These are phyloP conservation scores for Cryphonectria japonica DNA, from an alignment of 2,329 filamentous ascomycete species.

Conservation along the genomic window DNA sequence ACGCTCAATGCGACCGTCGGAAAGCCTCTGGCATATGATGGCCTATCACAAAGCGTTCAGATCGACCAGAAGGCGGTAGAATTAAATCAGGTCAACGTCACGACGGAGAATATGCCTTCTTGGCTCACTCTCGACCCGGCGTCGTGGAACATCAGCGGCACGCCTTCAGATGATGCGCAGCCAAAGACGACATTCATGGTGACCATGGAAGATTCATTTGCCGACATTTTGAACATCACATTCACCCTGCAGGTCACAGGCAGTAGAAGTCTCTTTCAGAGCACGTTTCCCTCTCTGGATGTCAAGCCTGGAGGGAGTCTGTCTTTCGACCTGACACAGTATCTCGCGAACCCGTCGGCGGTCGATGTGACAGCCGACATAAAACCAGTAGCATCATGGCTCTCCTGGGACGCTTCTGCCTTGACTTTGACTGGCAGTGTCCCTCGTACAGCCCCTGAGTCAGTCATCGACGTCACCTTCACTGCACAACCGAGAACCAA, in stretches of 20 bases:
- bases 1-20: slow-evolving; percentile 61
- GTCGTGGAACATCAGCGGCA: slow-evolving; percentile 68
- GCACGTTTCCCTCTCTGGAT: slow-evolving; percentile 45
- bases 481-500: slow-evolving; percentile 41
- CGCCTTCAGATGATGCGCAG: slow-evolving; percentile 59
- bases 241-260: slow-evolving; percentile 41
- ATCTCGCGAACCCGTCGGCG: slow-evolving; percentile 46
- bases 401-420: slow-evolving; percentile 41
- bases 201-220: slow-evolving; percentile 60
- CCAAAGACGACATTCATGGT: slow-evolving; percentile 67
- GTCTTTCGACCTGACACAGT: slow-evolving; percentile 46
- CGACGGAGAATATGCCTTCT: slow-evolving; percentile 57
- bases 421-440: slow-evolving; percentile 47
- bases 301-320: slow-evolving; percentile 47
- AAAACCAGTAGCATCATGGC: slow-evolving; percentile 47
- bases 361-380: slow-evolving; percentile 43
- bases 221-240: slow-evolving; percentile 61
- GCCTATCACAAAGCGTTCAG: slow-evolving; percentile 54
- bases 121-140: slow-evolving; percentile 72
- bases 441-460: slow-evolving; percentile 40
- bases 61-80: slow-evolving; percentile 60
- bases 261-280: slow-evolving; percentile 45
- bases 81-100: slow-evolving; percentile 56
- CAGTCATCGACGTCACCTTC: slow-evolving; percentile 35
- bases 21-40: slow-evolving; percentile 54